Percentiles rank a stretch among this genome's conserved stretches.
These are phyloP conservation scores for Trichoderma gamsii DNA, from an alignment of 495 filamentous ascomycete species.

Conservation along the genomic window DNA sequence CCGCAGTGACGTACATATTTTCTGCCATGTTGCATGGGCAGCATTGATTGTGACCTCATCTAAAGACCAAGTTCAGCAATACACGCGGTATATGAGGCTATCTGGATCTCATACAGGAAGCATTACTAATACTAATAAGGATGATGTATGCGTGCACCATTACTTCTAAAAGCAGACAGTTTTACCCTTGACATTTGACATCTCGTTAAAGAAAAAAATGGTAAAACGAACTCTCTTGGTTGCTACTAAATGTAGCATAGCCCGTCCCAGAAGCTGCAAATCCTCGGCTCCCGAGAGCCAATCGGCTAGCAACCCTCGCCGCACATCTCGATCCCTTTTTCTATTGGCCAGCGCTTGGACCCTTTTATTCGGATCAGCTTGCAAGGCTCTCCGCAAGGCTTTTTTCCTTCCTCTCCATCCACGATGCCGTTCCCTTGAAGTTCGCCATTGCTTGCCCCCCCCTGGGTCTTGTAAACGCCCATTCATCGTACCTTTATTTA, in stretches of 20 bases:
- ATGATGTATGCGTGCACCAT: no score
- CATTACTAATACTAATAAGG: no score
- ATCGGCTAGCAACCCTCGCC: background rate
- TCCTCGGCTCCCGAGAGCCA: background rate
- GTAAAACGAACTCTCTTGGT: no score
- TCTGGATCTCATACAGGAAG: no score
- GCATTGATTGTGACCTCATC: background rate
- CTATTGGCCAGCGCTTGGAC: background rate
- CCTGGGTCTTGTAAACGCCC: background rate
- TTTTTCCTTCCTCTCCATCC: background rate
- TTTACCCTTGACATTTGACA: no score
- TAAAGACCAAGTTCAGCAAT: no score
- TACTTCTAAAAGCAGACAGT: no score
- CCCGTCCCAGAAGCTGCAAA: background rate
- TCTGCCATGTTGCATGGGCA: background rate
- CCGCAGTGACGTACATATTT: constrained; percentile 3
- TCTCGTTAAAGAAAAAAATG: background rate
- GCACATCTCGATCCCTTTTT: background rate
- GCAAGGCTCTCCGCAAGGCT: constrained; percentile 12
- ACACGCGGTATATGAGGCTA: no score
- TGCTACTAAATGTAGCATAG: no score
- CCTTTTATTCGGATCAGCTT: background rate
- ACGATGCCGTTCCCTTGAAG: background rate
- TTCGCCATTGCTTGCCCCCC: background rate
- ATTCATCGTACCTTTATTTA: background rate